Conservation (phyloP, 306 rosid species). For the Begonia masoniana region DNA sequence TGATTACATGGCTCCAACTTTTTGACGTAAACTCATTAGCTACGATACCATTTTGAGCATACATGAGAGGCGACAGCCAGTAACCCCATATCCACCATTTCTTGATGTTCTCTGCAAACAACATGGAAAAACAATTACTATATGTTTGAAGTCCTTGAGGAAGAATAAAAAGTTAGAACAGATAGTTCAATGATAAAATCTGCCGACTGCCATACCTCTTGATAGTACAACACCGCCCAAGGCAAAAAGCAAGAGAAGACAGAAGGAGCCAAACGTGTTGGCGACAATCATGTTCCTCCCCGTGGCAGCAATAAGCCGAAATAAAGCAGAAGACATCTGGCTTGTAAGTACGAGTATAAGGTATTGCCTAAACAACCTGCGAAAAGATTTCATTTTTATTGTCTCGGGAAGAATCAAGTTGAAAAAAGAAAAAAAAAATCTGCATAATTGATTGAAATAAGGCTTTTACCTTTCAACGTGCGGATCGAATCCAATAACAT, state of each 20-base stretch:
- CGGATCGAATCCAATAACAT: constrained; percentile 34
- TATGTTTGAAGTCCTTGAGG: neutral
- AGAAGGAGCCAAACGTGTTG: constrained; percentile 19
- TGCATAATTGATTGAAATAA: neutral
- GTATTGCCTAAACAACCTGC: constrained; percentile 30
- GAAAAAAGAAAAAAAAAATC: neutral
- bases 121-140: neutral
- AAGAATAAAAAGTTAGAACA: neutral
- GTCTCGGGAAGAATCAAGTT: neutral
- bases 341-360: constrained; percentile 16
- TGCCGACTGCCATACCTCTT: constrained; percentile 1
- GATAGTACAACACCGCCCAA: constrained; percentile 14
- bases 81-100: constrained; percentile 41
- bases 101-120: constrained; percentile 11
- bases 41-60: constrained; percentile 19
- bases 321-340: constrained; percentile 29
- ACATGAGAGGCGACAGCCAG: constrained; percentile 34
- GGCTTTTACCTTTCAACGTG: constrained; percentile 13
- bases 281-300: constrained; percentile 17
- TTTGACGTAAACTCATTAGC: constrained; percentile 26
- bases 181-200: neutral
- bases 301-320: constrained; percentile 14
- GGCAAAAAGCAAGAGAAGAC: constrained; percentile 11
- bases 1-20: constrained; percentile 27
- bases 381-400: neutral